phyloP scores from a whole-genome alignment of 2,329 filamentous ascomycete genomes.

The Aspergillus felis region DNA sequence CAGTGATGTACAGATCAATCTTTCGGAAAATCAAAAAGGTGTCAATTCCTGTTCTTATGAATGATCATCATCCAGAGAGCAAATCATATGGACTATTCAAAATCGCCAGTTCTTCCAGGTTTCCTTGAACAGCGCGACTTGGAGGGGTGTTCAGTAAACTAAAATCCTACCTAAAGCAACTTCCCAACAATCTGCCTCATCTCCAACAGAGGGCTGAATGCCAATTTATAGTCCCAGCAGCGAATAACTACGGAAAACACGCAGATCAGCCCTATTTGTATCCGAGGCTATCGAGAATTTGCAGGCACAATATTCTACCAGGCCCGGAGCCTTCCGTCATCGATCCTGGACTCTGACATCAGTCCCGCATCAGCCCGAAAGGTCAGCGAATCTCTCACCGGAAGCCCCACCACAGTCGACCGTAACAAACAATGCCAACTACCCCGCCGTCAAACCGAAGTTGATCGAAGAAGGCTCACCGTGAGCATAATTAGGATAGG shows the following conservation, averaged over 20 bases:
- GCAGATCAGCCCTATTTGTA: conserved; percentile 5
- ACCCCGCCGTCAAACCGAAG: conserved; percentile 20
- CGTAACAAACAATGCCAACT: conserved; percentile 12
- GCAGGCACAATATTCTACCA: conserved; percentile 15
- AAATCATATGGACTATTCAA: neutral
- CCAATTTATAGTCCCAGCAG: conserved; percentile 15
- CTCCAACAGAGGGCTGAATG: conserved; percentile 6
- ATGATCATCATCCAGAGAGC: neutral
- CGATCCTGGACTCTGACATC: conserved; percentile 31
- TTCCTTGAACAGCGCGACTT: neutral
- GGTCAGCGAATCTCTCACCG: conserved; percentile 25
- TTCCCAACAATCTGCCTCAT: neutral
- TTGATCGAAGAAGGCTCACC: conserved; percentile 18
- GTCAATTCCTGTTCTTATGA: neutral
- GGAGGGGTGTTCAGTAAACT: neutral
- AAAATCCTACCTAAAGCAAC: neutral
- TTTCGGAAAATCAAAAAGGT: neutral
- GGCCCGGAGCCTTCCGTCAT: conserved; percentile 29
- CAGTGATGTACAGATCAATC: conserved; percentile 12
- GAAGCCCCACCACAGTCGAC: conserved; percentile 18
- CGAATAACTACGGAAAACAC: neutral
- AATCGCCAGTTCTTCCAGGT: neutral
- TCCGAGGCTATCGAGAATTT: conserved; percentile 22
- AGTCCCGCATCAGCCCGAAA: conserved; percentile 42
- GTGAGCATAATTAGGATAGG: conserved; percentile 5